phyloP scores from a whole-genome alignment of 2,329 filamentous ascomycete genomes.

The Emericellopsis cladophorae region DNA sequence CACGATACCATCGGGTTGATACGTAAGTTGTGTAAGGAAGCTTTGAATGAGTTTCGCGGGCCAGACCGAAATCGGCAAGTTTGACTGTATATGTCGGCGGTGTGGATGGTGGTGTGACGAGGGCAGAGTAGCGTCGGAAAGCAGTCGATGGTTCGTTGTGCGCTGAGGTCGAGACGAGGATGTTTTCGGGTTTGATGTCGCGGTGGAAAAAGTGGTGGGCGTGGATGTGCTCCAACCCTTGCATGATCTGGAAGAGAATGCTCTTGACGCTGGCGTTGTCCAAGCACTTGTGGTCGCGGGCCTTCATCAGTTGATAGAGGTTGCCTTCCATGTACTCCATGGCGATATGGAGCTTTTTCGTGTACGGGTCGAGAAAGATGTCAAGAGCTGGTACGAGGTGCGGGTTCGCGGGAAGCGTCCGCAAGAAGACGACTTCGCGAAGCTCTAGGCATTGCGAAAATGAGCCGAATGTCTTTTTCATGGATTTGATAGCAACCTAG shows the following conservation, averaged over 20 bases:
- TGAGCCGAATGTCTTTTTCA: constrained; percentile 99
- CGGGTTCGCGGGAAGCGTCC: constrained; percentile 73
- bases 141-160: constrained; percentile 71
- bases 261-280: constrained; percentile 92
- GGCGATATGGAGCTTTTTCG: constrained; percentile 89
- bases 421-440: constrained; percentile 91
- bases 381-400: constrained; percentile 96
- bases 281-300: constrained; percentile 85
- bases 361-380: constrained; percentile 94
- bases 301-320: constrained; percentile 97
- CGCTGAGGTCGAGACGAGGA: constrained; percentile 84
- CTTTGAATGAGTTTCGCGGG: constrained; percentile 94
- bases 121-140: constrained; percentile 82
- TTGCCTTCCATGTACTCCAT: constrained; percentile 99
- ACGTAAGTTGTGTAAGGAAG: constrained; percentile 97
- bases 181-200: constrained; percentile 98
- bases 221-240: constrained; percentile 93
- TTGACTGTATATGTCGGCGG: constrained; percentile 93
- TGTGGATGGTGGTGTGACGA: constrained; percentile 90
- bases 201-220: constrained; percentile 96
- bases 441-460: constrained; percentile 84
- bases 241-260: constrained; percentile 93
- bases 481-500: constrained; percentile 97
- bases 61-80: constrained; percentile 95
- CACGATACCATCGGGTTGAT: constrained; percentile 95